Base-by-base conservation (phyloP, 352 stramenopile species). In the Discostella stelligera region DNA sequence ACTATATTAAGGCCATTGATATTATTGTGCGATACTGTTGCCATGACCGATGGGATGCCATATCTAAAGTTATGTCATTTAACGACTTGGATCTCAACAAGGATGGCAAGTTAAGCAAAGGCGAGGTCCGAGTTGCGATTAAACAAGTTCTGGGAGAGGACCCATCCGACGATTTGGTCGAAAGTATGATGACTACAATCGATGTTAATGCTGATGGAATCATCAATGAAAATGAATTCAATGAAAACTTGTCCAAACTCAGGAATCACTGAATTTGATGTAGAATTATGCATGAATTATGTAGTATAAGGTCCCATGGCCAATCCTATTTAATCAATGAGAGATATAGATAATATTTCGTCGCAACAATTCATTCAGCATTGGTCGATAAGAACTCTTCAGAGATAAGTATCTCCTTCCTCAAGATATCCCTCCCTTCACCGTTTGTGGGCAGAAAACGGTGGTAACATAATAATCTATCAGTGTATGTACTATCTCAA, bases 211-310 rank as follows among this genome's bases (percentile, higher is more conserved):
- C 74, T n/a, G 82, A 85, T 77, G 84, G 84, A 21, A 64, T 71
- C 13, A 87, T 92, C 63, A 77, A 92, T 66, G 56, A 74, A 50
- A 67, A 83, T 49, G 86, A 92, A 62, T 87, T 90, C 41, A 82
- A 80, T 69, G 56, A 73, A 56, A 56, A 90, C 9, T 67, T 89
- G 30, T 69, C 82, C 14, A 74, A 63, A 58, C 74, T 85, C n/a
- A 74, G 30, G 37, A 49, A 62, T 53, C 52, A 71, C 25, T 23
- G 48, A 27, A 21, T 16, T 55, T 27, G 48, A 32, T 32, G 27
- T 32, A 32, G 27, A 2, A 32, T 6, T 32, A 32, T 44, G 37
- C 37, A 44, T 44, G 37, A 44, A 44, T 44, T 14, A 44, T 44
- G 37, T 44, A 13, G 2, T 6, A 32, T 32, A 32, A 32, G 27